phyloP scores from a whole-genome alignment of 169 alveolate genomes.

The Eimeria necatrix region DNA sequence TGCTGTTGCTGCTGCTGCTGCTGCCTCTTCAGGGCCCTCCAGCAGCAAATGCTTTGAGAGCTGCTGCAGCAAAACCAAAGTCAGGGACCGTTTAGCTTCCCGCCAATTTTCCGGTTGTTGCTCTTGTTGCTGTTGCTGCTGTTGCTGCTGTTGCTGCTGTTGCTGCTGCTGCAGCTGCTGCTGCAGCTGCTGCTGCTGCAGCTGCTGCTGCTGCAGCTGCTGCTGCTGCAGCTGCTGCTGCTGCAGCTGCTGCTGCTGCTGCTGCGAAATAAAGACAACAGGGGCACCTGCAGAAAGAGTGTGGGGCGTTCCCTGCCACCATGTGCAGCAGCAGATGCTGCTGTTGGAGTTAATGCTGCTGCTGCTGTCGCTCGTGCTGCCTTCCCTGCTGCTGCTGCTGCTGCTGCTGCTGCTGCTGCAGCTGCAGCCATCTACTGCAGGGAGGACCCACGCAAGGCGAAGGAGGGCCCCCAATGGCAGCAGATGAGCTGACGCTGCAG shows the following conservation, averaged over 20 bases:
- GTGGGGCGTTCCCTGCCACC: not conserved
- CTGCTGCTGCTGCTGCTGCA: constrained; percentile 49
- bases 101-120: not conserved
- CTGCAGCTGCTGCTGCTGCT: not conserved
- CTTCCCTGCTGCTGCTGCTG: not conserved
- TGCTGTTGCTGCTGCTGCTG: constrained; percentile 14
- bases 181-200: not conserved
- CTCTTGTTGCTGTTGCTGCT: constrained; percentile 36
- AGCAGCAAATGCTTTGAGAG: not conserved
- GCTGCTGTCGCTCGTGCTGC: too few relatives aligned
- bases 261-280: not conserved
- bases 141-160: constrained; percentile 42
- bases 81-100: not conserved
- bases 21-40: not conserved
- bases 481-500: not conserved
- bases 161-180: not conserved
- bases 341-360: too few relatives aligned
- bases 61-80: constrained; percentile 11
- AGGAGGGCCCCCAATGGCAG: constrained; percentile 53
- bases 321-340: too few relatives aligned
- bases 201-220: not conserved
- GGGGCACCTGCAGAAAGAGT: not conserved
- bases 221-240: not conserved
- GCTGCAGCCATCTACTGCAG: constrained; percentile 25
- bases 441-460: constrained; percentile 1